Evolutionary conservation across 2,329 filamentous ascomycete genomes (phyloP), one percentile per base, ranked within the genome.

Genomic region (Macrophomina tecta): DNA sequence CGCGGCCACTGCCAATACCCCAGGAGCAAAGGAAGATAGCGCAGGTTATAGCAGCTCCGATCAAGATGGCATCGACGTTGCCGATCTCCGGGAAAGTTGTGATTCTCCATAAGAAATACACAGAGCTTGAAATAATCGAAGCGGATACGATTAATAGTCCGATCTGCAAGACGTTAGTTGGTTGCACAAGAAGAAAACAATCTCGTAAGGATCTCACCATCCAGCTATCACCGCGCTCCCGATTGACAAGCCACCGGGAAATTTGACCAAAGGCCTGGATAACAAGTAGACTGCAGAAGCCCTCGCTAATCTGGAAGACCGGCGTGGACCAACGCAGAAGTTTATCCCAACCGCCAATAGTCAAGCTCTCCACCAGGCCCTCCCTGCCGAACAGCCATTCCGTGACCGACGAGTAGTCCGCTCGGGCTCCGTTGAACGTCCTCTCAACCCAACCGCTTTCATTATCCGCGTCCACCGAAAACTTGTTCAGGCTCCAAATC

Each of bases 81-180:
- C 91, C 90, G 73, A 98, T 93, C 72, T 94, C 92, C 1, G 95
- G 94, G 80, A 99, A 98, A 70, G 91, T 92, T 16, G 94, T 91
- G 64, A 98, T 93, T 68, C 95, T 88, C 92, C 94, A 98, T 62
- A 99, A 87, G 80, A 98, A 98, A 81, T 98, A 98, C 70, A 97
- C 87, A 5, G 94, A 92, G 79, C 91, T 97, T 32, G 93, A 95
- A 73, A 98, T 96, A 73, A 97, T 89, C 68, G 92, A 95, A 48
- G 93, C 93, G 0, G 94, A 97, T 67, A 95, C 83, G 67, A 96
- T 90, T 52, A 99, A 86, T 49, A 98, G 87, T 61, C 91, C 87
- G 72, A 99, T 97, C 93, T 96, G 75, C 62, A 46, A 52, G 34
- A n/a, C 56, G 69, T 85, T 73, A 84, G 80, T 72, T 32, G 9